These are phyloP conservation scores for Carex kokanica DNA, from an alignment of 176 grass and related monocot genomes.

Conservation along the genomic window DNA sequence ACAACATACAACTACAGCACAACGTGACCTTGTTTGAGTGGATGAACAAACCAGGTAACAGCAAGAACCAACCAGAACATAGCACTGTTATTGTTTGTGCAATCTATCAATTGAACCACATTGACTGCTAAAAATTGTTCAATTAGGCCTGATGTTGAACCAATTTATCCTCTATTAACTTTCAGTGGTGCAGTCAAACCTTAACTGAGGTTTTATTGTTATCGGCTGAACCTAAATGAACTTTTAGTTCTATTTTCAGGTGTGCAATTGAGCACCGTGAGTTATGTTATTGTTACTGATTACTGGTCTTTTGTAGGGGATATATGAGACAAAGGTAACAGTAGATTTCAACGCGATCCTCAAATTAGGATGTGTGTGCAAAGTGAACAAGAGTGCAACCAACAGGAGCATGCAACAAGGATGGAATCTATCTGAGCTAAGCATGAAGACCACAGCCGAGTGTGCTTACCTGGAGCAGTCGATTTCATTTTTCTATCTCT, in stretches of 20 bases:
- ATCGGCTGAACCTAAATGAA: background rate
- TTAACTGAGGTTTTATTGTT: background rate
- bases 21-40: background rate
- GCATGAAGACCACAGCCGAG: conserved; percentile 95
- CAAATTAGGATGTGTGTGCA: conserved; percentile 93
- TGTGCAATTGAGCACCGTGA: background rate
- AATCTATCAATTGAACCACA: background rate
- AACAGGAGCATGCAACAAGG: conserved; percentile 62
- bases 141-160: background rate
- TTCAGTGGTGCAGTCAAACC: background rate
- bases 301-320: conserved; percentile 50
- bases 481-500: conserved; percentile 89
- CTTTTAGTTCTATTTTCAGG: background rate
- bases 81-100: background rate
- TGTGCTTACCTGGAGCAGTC: conserved; percentile 87
- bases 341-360: conserved; percentile 64
- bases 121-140: background rate
- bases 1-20: background rate
- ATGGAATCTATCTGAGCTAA: conserved; percentile 82
- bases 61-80: background rate
- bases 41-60: background rate
- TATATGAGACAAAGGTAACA: conserved; percentile 90
- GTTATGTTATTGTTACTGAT: background rate
- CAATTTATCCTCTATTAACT: background rate
- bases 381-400: conserved; percentile 75